A percentile compares a stretch with the other conserved stretches of the same genome.
Evolutionary conservation across 441 rosid species (phyloP).

Genomic region (Eutrema salsugineum): DNA sequence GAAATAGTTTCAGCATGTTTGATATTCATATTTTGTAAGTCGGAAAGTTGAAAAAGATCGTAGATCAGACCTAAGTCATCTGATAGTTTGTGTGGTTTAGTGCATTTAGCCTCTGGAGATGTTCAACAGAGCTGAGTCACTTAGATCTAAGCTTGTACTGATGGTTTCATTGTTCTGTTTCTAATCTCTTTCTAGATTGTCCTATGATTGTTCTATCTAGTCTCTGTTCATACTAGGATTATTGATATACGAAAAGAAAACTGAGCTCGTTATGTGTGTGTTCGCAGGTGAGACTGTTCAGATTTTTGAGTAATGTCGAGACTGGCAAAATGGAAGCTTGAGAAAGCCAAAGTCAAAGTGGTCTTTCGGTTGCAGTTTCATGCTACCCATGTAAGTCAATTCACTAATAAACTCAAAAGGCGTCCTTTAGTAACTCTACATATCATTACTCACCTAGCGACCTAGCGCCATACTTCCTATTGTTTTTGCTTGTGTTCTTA

Average conservation of each 20-base stretch:
- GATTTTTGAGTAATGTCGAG: conserved; percentile 70
- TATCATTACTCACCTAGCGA: neutral
- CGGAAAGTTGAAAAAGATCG: conserved; percentile 4
- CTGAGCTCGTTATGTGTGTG: conserved; percentile 21
- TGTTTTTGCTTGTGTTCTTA: neutral
- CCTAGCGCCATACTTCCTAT: neutral
- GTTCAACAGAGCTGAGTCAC: neutral
- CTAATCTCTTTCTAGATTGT: neutral
- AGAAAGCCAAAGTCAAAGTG: conserved; percentile 97
- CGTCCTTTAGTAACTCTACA: neutral
- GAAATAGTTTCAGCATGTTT: neutral
- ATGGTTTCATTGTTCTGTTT: conserved; percentile 5
- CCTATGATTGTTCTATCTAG: neutral
- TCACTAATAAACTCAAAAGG: neutral
- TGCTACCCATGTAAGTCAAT: conserved; percentile 89
- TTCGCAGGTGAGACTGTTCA: conserved; percentile 40
- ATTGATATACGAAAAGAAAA: neutral
- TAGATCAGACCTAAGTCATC: neutral
- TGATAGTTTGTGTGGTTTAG: conserved; percentile 29
- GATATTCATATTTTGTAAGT: conserved; percentile 8
- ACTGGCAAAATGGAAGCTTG: conserved; percentile 83
- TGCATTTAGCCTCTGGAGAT: conserved; percentile 16
- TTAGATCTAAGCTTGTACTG: conserved; percentile 31
- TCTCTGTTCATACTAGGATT: neutral
- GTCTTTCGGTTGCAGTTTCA: conserved; percentile 97